Base-by-base conservation (phyloP, 2,329 filamentous ascomycete genomes). In the Cercospora berteroae region DNA sequence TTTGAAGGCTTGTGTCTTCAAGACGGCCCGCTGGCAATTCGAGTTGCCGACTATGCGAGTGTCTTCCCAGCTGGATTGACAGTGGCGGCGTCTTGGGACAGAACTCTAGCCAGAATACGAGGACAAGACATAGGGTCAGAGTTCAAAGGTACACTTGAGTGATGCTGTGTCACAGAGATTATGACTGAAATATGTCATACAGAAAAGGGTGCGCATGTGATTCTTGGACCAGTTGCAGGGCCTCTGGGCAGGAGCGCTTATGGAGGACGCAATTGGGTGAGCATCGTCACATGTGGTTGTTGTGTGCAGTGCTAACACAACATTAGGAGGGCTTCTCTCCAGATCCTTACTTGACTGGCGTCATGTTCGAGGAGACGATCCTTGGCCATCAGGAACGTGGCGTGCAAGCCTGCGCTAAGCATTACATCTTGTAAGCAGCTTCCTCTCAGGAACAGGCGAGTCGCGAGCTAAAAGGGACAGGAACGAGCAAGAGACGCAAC, bases 31-130 rank as follows among this genome's bases (percentile, higher is more conserved):
- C 81, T 96, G 6, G 93, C 94, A 0, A 84, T 97, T 63, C 85
- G 93, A 20, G 93, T 92, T 70, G 87, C 90, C 4, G 92, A 97
- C 72, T 93, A 96, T 75, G 87, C 89, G 39, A 94, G 92, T 0
- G 92, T 93, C 0, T 96, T 95, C 73, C 94, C 94, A 0, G 93
- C 93, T 4, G 94, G 93, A 7, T 86, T 97, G 68, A 97, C 93
- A 0, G 90, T 94, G 0, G 94, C 92, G 1, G 92, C 94, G 0
- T 96, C 93, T 0, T 97, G 92, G 90, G 95, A 93, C 77, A 90
- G 88, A 72, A 86, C 90, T 31, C 81, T 97, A 59, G 96, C 97
- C 16, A 39, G 36, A 39, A 39, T 39, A 39, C 5, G 92, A 52
- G 94, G 93, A 4, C 88, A 87, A 71, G 91, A 90, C 0, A 88